These are phyloP conservation scores for Colletotrichum salicis DNA, from an alignment of 2,329 filamentous ascomycete species.

Conservation along the genomic window DNA sequence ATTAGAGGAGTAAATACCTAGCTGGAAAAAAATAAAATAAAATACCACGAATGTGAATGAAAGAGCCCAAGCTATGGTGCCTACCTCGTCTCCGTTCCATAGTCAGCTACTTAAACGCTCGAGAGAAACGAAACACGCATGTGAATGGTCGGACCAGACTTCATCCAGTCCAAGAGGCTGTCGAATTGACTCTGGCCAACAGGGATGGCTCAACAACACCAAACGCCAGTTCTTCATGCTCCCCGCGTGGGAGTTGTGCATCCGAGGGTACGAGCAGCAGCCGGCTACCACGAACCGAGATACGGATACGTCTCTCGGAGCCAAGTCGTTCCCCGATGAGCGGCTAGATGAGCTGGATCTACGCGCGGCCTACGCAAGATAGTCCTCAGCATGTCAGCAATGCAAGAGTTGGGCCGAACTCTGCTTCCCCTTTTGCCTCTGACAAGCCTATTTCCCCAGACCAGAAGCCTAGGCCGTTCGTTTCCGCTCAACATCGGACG, in stretches of 20 bases:
- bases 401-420: constrained; percentile 14
- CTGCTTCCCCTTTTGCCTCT: background rate
- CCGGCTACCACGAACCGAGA: background rate
- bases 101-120: constrained; percentile 2
- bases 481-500: constrained; percentile 16
- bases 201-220: constrained; percentile 23
- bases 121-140: background rate
- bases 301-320: constrained; percentile 26
- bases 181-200: constrained; percentile 9
- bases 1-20: background rate
- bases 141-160: constrained; percentile 3
- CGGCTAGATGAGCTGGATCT: background rate
- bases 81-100: background rate
- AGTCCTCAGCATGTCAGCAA: background rate
- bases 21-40: too few relatives aligned
- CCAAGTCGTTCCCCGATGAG: background rate
- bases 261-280: constrained; percentile 5
- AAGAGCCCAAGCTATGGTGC: background rate
- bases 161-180: constrained; percentile 6
- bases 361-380: background rate
- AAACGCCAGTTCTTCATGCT: constrained; percentile 26
- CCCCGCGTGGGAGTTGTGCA: background rate
- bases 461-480: background rate
- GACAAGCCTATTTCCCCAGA: background rate
- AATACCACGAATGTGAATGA: background rate